Conservation (phyloP, 2,329 filamentous ascomycete genomes). For the Emergomyces orientalis region DNA sequence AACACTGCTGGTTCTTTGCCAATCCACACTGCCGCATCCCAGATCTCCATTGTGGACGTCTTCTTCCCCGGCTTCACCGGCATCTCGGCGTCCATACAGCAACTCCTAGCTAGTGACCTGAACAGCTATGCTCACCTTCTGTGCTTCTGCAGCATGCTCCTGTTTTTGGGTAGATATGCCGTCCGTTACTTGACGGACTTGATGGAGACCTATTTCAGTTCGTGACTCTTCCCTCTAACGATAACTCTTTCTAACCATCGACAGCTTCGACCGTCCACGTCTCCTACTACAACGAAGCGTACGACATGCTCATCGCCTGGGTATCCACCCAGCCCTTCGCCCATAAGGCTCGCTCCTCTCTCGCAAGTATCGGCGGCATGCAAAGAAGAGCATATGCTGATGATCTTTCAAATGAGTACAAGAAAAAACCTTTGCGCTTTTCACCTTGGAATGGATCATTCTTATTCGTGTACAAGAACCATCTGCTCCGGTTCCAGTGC, state of each 20-base stretch:
- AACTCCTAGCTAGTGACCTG: slow-evolving; percentile 16
- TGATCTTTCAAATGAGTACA: not conserved
- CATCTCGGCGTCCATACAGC: slow-evolving; percentile 13
- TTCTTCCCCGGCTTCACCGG: slow-evolving; percentile 17
- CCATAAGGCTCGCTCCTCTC: slow-evolving; percentile 14
- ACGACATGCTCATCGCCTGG: slow-evolving; percentile 12
- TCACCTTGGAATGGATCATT: slow-evolving; percentile 19
- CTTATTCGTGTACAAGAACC: slow-evolving; percentile 19
- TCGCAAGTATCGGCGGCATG: slow-evolving; percentile 12
- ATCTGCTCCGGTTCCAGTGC: slow-evolving; percentile 20
- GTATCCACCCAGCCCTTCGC: slow-evolving; percentile 13
- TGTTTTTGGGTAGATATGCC: slow-evolving; percentile 16
- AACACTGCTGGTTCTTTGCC: slow-evolving; percentile 7
- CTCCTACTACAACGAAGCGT: slow-evolving; percentile 17
- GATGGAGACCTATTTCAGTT: slow-evolving; percentile 15
- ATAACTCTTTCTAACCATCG: slow-evolving; percentile 12
- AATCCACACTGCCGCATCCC: slow-evolving; percentile 7
- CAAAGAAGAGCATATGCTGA: slow-evolving; percentile 5
- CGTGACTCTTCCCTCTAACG: slow-evolving; percentile 37
- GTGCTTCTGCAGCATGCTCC: slow-evolving; percentile 14
- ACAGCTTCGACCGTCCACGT: slow-evolving; percentile 16
- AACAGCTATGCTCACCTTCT: slow-evolving; percentile 16
- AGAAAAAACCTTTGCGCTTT: slow-evolving; percentile 14
- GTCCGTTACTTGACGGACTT: slow-evolving; percentile 11
- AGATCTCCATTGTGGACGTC: slow-evolving; percentile 17